Evolutionary conservation across 768 basidiomycete species (phyloP).

Genomic region (Psilocybe subaeruginosa): DNA sequence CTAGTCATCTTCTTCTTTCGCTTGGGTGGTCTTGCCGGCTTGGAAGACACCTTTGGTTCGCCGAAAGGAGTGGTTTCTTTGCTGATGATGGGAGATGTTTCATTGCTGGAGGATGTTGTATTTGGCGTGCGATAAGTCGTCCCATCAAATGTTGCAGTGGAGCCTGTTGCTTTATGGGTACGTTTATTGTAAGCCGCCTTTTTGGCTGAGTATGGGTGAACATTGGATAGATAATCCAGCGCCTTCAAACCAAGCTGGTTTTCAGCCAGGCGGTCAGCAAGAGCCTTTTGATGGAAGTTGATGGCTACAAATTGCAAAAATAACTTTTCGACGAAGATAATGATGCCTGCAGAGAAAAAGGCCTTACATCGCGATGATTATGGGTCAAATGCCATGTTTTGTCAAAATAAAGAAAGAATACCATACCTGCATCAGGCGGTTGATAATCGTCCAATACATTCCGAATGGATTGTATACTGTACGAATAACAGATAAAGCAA

Average conservation of each 20-base stretch:
- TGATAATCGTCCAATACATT: conserved; percentile 67
- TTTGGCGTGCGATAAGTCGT: background rate
- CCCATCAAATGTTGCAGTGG: conserved; percentile 39
- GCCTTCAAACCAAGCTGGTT: conserved; percentile 72
- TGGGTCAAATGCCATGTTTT: background rate
- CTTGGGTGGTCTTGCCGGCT: conserved; percentile 19
- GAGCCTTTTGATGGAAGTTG: conserved; percentile 77
- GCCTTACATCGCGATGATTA: conserved; percentile 27
- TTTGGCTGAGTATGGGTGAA: conserved; percentile 44
- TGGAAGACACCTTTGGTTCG: conserved; percentile 8
- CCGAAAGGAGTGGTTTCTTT: conserved; percentile 1
- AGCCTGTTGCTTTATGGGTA: conserved; percentile 46
- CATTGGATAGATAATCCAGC: conserved; percentile 72
- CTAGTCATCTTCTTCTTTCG: conserved; percentile 55
- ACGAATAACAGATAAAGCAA: conserved; percentile 66
- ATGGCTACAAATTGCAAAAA: conserved; percentile 79
- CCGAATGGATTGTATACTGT: conserved; percentile 61
- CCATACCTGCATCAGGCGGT: conserved; percentile 70
- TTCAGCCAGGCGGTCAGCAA: conserved; percentile 73
- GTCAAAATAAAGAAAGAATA: background rate
- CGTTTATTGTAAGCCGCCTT: conserved; percentile 44
- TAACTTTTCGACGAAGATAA: conserved; percentile 50
- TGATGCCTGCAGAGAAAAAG: conserved; percentile 44
- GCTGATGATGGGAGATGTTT: conserved; percentile 15
- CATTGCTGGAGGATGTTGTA: conserved; percentile 10